Evolutionary conservation across 306 rosid species (phyloP).

Genomic region (Elaeagnus macrophylla): DNA sequence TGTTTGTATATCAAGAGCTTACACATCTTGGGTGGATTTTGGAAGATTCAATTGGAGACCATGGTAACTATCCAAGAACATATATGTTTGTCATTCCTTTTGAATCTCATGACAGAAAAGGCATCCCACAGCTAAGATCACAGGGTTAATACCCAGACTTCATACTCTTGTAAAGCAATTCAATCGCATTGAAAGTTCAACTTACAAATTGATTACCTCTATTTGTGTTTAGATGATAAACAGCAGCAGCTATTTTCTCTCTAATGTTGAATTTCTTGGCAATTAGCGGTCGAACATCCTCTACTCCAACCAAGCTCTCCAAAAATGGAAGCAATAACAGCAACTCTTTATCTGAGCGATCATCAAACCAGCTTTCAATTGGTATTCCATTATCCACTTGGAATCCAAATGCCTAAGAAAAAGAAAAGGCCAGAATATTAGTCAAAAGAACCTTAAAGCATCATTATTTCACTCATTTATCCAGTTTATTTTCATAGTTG

Average conservation of each 20-base stretch:
- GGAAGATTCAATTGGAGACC: too few relatives aligned
- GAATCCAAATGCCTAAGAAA: constrained; percentile 98
- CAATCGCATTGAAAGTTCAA: constrained; percentile 34
- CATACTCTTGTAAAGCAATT: constrained; percentile 5
- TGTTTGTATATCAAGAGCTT: too few relatives aligned
- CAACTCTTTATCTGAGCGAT: constrained; percentile 73
- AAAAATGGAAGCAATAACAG: constrained; percentile 66
- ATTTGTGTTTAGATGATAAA: constrained; percentile 49
- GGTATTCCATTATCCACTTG: constrained; percentile 99
- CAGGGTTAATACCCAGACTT: too few relatives aligned
- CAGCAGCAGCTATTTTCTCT: constrained; percentile 77
- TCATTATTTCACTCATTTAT: too few relatives aligned
- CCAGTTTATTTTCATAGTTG: too few relatives aligned
- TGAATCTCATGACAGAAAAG: too few relatives aligned
- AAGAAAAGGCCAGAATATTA: constrained; percentile 1
- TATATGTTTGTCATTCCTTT: too few relatives aligned
- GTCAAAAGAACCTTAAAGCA: too few relatives aligned
- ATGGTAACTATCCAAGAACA: too few relatives aligned
- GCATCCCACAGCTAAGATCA: too few relatives aligned
- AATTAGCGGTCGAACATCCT: constrained; percentile 89
- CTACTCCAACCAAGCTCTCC: constrained; percentile 89
- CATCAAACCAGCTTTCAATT: constrained; percentile 97
- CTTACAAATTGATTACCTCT: constrained; percentile 42
- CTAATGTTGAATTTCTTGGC: constrained; percentile 74
- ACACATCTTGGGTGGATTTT: too few relatives aligned